These are phyloP conservation scores for Prunus davidiana DNA, from an alignment of 306 rosid genomes.

Conservation along the genomic window DNA sequence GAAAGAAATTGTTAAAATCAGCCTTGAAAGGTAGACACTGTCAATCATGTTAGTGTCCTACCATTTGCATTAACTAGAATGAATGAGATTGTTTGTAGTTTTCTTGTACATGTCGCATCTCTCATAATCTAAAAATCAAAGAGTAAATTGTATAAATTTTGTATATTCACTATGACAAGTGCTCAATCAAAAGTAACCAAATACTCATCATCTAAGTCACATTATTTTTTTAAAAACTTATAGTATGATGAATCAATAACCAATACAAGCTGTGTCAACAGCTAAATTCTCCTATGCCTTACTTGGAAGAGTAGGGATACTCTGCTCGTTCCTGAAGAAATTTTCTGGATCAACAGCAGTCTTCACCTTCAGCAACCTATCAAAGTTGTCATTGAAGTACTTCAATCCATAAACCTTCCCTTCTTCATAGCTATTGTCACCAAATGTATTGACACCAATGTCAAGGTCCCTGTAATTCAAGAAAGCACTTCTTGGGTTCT, in stretches of 20 bases:
- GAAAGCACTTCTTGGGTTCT: conserved; percentile 70
- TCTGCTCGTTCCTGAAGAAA: conserved; percentile 76
- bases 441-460: conserved; percentile 49
- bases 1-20: not conserved
- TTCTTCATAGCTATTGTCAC: conserved; percentile 35
- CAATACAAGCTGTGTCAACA: not conserved
- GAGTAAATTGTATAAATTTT: not conserved
- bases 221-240: not conserved
- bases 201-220: not conserved
- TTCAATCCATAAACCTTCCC: conserved; percentile 55
- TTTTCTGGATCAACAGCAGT: conserved; percentile 56
- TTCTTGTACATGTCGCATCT: not conserved
- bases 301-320: conserved; percentile 48
- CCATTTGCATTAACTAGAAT: not conserved
- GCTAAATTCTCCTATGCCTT: conserved; percentile 15
- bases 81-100: not conserved
- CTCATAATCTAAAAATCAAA: not conserved
- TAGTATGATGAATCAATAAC: conserved; percentile 2
- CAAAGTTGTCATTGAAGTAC: conserved; percentile 59
- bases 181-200: not conserved
- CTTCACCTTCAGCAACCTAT: conserved; percentile 65
- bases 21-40: not conserved
- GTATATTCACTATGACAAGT: not conserved
- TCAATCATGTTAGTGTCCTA: not conserved
- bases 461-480: conserved; percentile 76